A percentile compares a stretch with the other conserved stretches of the same genome.
Evolutionary conservation across 805 yeast genomes (phyloP).

Genomic region (Candida odintsovae): DNA sequence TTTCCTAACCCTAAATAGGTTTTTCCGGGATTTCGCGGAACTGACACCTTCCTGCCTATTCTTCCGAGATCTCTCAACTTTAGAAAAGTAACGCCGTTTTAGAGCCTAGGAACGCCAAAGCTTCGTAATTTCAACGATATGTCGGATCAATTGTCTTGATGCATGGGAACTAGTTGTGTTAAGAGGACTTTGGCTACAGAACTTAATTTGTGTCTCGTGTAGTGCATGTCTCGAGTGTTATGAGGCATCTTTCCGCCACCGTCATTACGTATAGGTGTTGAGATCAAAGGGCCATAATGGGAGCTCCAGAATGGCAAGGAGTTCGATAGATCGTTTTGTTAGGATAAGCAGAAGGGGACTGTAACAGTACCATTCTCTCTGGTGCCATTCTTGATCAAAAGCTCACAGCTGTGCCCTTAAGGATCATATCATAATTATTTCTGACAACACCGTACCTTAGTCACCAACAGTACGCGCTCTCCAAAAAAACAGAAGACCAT

Average conservation of each 20-base stretch:
- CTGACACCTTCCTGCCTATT: background rate
- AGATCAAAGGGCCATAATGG: no score
- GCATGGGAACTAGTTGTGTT: background rate
- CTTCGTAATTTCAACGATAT: background rate
- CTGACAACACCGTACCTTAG: background rate
- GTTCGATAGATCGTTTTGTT: no score
- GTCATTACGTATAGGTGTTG: no score
- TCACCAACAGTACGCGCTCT: background rate
- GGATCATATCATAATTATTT: no score
- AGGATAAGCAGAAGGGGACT: no score
- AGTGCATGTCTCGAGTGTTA: background rate
- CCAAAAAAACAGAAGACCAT: no score
- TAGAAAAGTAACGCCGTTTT: background rate
- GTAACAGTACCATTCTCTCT: no score
- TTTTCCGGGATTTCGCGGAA: slow-evolving; percentile 5
- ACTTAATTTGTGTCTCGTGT: no score
- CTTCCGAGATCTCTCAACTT: background rate
- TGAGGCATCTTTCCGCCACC: background rate
- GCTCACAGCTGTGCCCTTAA: no score
- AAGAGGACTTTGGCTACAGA: no score
- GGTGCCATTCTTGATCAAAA: no score
- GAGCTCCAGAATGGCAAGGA: no score
- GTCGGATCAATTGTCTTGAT: background rate
- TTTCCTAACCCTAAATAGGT: background rate
- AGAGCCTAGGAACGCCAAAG: background rate